Evolutionary conservation across 1,284 basidiomycete species (phyloP).

Genomic region (Ganoderma boninense): DNA sequence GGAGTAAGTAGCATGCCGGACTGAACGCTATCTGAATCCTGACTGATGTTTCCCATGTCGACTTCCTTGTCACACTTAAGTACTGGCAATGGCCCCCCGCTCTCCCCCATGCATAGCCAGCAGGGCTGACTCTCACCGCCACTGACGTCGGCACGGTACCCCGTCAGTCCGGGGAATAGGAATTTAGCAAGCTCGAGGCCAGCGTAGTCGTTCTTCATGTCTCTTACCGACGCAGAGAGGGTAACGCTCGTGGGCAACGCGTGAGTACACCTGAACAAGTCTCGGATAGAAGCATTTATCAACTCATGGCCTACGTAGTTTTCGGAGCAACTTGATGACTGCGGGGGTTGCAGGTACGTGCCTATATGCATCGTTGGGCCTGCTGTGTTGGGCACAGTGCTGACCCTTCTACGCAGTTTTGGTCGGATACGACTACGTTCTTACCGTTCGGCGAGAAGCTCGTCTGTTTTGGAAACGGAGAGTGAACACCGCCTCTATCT

Average conservation of each 20-base stretch:
- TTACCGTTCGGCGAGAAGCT: conserved; percentile 14
- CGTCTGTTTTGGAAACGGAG: conserved; percentile 15
- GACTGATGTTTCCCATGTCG: not conserved
- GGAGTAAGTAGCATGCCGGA: not conserved
- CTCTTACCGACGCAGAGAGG: not conserved
- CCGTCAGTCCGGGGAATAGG: not conserved
- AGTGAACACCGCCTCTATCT: not conserved
- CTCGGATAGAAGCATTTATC: too few relatives aligned
- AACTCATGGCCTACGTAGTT: not conserved
- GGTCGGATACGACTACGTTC: conserved; percentile 14
- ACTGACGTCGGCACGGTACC: not conserved
- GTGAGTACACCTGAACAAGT: not conserved
- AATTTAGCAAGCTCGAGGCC: not conserved
- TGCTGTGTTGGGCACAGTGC: too few relatives aligned
- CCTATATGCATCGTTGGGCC: too few relatives aligned
- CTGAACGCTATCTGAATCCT: not conserved
- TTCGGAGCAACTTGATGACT: not conserved
- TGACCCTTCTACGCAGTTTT: not conserved
- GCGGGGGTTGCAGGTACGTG: not conserved
- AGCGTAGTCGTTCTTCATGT: not conserved
- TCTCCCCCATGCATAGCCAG: not conserved
- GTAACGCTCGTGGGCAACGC: not conserved
- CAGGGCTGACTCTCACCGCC: not conserved
- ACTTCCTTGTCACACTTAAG: not conserved
- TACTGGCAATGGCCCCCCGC: too few relatives aligned